These are phyloP conservation scores for Monilinia vaccinii-corymbosi DNA, from an alignment of 2,329 filamentous ascomycete species.

Conservation along the genomic window DNA sequence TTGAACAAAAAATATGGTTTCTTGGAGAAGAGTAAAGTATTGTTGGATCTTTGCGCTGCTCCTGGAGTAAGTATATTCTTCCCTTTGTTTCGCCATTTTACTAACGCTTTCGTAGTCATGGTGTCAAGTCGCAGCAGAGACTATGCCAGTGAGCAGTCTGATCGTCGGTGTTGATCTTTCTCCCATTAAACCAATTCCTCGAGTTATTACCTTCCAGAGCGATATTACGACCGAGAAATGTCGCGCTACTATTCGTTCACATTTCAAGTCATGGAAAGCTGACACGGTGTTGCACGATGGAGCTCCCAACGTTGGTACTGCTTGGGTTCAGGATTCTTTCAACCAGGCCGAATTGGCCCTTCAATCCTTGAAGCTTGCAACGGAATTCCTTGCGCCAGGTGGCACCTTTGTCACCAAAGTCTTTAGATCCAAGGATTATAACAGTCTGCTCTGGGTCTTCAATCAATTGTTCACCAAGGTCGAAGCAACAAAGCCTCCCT, in stretches of 20 bases:
- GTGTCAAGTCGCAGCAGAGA: slow-evolving; percentile 93
- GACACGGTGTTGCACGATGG: slow-evolving; percentile 95
- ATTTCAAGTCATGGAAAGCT: slow-evolving; percentile 93
- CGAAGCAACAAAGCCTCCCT: slow-evolving; percentile 94
- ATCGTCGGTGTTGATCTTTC: slow-evolving; percentile 92
- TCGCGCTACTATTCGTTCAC: slow-evolving; percentile 75
- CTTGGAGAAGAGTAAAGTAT: slow-evolving; percentile 89
- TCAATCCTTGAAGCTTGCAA: slow-evolving; percentile 85
- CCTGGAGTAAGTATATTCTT: slow-evolving; percentile 62
- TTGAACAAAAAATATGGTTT: slow-evolving; percentile 99
- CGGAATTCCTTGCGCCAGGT: slow-evolving; percentile 81
- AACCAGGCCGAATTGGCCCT: slow-evolving; percentile 90
- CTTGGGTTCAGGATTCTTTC: slow-evolving; percentile 97
- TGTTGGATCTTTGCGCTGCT: slow-evolving; percentile 94
- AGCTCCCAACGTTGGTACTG: slow-evolving; percentile 94
- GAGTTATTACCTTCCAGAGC: slow-evolving; percentile 90
- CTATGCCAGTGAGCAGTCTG: slow-evolving; percentile 81
- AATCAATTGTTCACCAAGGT: slow-evolving; percentile 94
- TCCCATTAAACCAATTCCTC: slow-evolving; percentile 91
- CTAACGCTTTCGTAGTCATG: slow-evolving; percentile 55
- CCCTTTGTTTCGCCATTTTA: neutral
- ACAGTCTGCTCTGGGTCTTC: slow-evolving; percentile 91
- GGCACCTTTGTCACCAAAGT: slow-evolving; percentile 97
- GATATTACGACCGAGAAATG: slow-evolving; percentile 98
- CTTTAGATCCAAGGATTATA: slow-evolving; percentile 95